Conservation (phyloP, 2,329 filamentous ascomycete species). For the Penicillium hordei region DNA sequence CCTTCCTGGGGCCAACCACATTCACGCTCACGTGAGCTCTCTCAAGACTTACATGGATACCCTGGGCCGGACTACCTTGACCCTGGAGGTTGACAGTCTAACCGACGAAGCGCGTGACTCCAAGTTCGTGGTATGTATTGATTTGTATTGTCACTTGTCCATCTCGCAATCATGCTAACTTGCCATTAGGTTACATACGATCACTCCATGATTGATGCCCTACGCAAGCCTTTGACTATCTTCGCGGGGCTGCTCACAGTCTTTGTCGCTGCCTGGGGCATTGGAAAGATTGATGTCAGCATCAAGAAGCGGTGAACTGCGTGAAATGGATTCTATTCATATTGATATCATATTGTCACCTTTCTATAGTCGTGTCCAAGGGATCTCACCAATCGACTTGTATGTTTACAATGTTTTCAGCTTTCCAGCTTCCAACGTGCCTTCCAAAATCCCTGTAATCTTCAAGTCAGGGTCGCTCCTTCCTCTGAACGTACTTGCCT, state of each 20-base stretch:
- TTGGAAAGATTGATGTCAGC: conserved; percentile 78
- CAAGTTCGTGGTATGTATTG: conserved; percentile 62
- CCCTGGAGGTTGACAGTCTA: conserved; percentile 77
- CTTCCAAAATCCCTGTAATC: background rate
- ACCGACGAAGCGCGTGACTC: conserved; percentile 87
- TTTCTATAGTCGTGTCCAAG: conserved; percentile 16
- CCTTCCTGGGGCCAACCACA: conserved; percentile 60
- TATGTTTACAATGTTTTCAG: conserved; percentile 1
- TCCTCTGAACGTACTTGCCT: background rate
- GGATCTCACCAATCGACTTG: conserved; percentile 9
- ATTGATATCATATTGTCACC: conserved; percentile 18
- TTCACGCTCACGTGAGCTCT: conserved; percentile 60
- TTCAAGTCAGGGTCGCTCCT: background rate
- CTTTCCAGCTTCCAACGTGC: background rate
- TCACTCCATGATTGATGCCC: conserved; percentile 68
- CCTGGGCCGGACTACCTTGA: conserved; percentile 77
- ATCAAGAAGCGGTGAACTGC: conserved; percentile 61
- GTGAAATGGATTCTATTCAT: conserved; percentile 13
- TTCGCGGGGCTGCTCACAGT: conserved; percentile 71
- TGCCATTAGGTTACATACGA: conserved; percentile 70
- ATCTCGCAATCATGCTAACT: conserved; percentile 6
- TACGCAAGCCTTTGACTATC: conserved; percentile 84
- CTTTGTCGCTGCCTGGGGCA: conserved; percentile 70
- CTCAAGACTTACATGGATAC: conserved; percentile 94
- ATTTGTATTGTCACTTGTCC: background rate